A percentile compares a stretch with the other conserved stretches of the same genome.
Evolutionary conservation across 306 rosid species (phyloP).

Genomic region (Pachyrhizus erosus): DNA sequence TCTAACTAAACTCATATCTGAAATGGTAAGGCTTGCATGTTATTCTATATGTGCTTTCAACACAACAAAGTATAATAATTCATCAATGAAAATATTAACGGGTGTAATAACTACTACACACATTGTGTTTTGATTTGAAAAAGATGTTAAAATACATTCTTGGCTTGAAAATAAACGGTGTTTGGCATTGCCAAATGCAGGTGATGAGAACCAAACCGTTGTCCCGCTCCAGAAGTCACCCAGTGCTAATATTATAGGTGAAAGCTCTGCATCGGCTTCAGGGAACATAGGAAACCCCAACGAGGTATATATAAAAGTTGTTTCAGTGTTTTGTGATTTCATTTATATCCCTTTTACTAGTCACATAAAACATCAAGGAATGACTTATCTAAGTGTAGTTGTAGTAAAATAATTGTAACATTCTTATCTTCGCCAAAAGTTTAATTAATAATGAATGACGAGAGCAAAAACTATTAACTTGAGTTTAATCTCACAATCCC

Average conservation of each 20-base stretch:
- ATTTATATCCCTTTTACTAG: background rate
- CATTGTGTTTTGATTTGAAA: too few relatives aligned
- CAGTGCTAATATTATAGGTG: conserved; percentile 36
- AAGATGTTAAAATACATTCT: too few relatives aligned
- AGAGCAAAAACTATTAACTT: background rate
- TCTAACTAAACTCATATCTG: too few relatives aligned
- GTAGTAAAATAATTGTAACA: background rate
- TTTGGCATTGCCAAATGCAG: conserved; percentile 34
- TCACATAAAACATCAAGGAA: background rate
- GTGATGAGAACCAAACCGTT: background rate
- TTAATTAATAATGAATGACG: background rate
- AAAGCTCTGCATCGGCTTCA: conserved; percentile 33
- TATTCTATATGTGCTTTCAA: too few relatives aligned
- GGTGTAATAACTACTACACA: too few relatives aligned
- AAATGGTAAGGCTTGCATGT: too few relatives aligned
- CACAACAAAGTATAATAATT: too few relatives aligned
- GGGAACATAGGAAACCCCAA: background rate
- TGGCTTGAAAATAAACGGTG: background rate
- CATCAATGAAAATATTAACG: too few relatives aligned
- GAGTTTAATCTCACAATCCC: background rate
- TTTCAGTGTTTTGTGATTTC: background rate
- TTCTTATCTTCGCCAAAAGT: background rate
- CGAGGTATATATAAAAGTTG: background rate
- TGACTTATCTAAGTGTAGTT: background rate
- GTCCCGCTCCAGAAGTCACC: conserved; percentile 33